Evolutionary conservation across 2,329 filamentous ascomycete genomes (phyloP), one percentile per base, ranked within the genome.

Genomic region (Cercospora zeae-maydis): DNA sequence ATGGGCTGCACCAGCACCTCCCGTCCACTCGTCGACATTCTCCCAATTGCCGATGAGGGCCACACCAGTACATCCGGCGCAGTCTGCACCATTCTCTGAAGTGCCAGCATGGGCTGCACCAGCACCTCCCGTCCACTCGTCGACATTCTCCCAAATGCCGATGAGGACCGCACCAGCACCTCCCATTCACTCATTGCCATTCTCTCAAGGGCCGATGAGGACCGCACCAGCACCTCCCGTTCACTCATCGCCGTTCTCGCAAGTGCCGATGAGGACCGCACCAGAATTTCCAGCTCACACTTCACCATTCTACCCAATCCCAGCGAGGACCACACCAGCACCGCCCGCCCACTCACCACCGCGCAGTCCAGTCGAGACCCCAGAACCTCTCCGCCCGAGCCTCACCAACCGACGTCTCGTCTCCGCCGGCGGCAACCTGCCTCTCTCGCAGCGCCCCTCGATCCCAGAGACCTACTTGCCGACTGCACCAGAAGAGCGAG

Each of bases 401-500:
- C 27, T 57, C 2, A 53, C 49, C 49, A 42, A 42, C 55, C 37
- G 54, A 21, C 54, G 54, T 31, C 37, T 57, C 13, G 54, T 57
- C 24, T 45, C 54, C 27, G 54, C 54, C 34, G 54, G 54, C 34
- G 54, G 36, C 27, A 27, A 57, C 13, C 27, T 57, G 6, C 54
- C 54, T 11, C 54, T 57, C 21, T 45, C 54, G 21, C 21, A 24
- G 27, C 33, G 54, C 14, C 34, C 34, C 13, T 14, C n/a, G 10
- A 39, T 57, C 14, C 54, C 54, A 57, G 36, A 57, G 19, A 30
- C 34, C 37, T 42, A 57, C 37, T 37, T 57, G n/a, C 54, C 54
- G 7, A 37, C 37, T 14, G 42, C 42, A 11, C 55, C 55, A 33
- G 36, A 14, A 42, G 36, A 58, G 55, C 36, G 37, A 16, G 55